phyloP scores from a whole-genome alignment of 2,329 filamentous ascomycete genomes.

The Arthrobotrys sphaeroides region DNA sequence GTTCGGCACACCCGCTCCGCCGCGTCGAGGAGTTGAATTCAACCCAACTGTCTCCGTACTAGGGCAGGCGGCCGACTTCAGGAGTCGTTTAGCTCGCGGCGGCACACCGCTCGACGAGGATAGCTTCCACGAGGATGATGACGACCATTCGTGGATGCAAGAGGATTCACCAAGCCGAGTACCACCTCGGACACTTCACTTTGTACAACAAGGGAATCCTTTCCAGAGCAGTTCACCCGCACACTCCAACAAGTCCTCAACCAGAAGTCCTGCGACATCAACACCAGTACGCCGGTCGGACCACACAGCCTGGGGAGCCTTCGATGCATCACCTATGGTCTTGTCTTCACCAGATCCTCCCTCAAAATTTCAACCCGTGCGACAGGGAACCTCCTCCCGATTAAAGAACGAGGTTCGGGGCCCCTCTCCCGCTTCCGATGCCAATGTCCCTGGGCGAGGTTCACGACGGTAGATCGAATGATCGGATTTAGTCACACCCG shows the following conservation, averaged over 20 bases:
- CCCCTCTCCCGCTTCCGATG: conserved; percentile 14
- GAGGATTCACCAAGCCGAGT: conserved; percentile 49
- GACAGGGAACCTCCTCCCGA: conserved; percentile 13
- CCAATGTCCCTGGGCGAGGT: neutral
- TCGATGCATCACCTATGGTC: conserved; percentile 29
- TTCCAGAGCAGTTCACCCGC: conserved; percentile 41
- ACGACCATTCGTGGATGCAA: conserved; percentile 50
- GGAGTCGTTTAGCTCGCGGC: conserved; percentile 37
- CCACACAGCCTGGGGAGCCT: conserved; percentile 24
- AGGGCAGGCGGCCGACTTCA: conserved; percentile 43
- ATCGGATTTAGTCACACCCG: neutral
- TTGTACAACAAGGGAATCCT: conserved; percentile 32
- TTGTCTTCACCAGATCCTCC: conserved; percentile 40
- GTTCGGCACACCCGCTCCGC: conserved; percentile 55
- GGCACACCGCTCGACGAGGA: conserved; percentile 45
- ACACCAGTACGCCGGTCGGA: conserved; percentile 22
- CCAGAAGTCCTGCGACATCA: conserved; percentile 35
- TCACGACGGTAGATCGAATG: neutral
- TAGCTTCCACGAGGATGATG: conserved; percentile 49
- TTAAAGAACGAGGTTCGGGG: conserved; percentile 36
- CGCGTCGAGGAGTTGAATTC: conserved; percentile 44
- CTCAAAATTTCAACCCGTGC: conserved; percentile 9
- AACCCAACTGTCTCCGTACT: conserved; percentile 42
- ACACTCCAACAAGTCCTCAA: conserved; percentile 38
- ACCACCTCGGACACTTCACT: conserved; percentile 38